A percentile compares a stretch with the other conserved stretches of the same genome.
Evolutionary conservation across 495 filamentous ascomycete species (phyloP).

Genomic region (Usnea hakonensis): DNA sequence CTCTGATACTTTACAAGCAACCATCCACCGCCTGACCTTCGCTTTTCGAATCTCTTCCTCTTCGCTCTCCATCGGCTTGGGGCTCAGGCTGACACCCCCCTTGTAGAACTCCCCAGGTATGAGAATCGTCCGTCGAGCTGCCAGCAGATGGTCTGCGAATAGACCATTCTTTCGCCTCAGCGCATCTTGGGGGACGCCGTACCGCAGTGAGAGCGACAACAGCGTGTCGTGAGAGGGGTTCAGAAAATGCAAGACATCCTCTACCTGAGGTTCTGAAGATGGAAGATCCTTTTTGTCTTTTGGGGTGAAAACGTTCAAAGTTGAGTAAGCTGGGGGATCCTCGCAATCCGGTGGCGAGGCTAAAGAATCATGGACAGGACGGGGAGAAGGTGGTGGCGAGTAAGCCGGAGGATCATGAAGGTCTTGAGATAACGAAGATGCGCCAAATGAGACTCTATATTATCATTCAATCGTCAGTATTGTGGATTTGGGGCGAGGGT

Average conservation of each 20-base stretch:
- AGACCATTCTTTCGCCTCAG: conserved; percentile 56
- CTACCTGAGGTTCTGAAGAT: conserved; percentile 21
- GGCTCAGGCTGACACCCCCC: conserved; percentile 54
- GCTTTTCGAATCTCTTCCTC: conserved; percentile 58
- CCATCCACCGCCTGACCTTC: conserved; percentile 63
- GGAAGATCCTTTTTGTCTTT: conserved; percentile 5
- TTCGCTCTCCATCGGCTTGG: conserved; percentile 57
- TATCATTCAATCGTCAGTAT: neutral
- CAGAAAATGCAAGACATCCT: conserved; percentile 63
- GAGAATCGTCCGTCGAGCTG: conserved; percentile 54
- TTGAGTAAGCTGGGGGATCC: conserved; percentile 37
- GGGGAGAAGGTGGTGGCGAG: conserved; percentile 32
- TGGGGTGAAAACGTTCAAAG: conserved; percentile 19
- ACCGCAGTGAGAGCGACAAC: conserved; percentile 56
- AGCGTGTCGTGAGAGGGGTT: conserved; percentile 55
- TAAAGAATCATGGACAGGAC: conserved; percentile 22
- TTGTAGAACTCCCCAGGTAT: conserved; percentile 61
- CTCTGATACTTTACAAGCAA: conserved; percentile 60
- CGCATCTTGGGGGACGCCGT: conserved; percentile 49
- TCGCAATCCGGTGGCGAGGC: conserved; percentile 21
- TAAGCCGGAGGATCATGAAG: conserved; percentile 54
- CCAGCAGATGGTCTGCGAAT: conserved; percentile 55
- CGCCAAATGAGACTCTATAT: conserved; percentile 34
- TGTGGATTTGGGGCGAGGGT: neutral
- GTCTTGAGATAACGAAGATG: conserved; percentile 47